Percentiles rank a stretch among this genome's conserved stretches.
phyloP scores from a whole-genome alignment of 192 early-diverging fungal species.

The Obelidium mucronatum region DNA sequence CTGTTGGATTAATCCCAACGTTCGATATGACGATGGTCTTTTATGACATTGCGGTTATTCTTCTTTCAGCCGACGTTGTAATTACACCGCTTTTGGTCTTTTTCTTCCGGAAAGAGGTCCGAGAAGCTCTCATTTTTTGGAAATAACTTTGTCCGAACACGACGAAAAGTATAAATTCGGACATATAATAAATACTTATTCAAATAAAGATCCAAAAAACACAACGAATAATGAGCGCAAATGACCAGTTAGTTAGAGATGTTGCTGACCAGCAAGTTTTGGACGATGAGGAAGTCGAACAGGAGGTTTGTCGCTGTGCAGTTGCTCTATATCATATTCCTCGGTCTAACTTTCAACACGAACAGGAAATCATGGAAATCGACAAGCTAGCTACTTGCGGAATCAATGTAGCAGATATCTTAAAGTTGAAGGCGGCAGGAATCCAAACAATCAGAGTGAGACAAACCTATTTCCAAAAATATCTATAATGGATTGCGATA shows the following conservation, averaged over 20 bases:
- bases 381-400: constrained; percentile 67
- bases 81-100: constrained; percentile 12
- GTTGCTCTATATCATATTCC: neutral
- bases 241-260: constrained; percentile 12
- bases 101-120: constrained; percentile 4
- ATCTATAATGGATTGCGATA: too few relatives aligned
- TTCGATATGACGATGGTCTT: neutral
- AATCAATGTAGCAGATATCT: constrained; percentile 79
- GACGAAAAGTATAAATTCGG: too few relatives aligned
- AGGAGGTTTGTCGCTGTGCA: neutral
- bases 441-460: constrained; percentile 76
- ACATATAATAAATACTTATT: too few relatives aligned
- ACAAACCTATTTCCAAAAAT: neutral
- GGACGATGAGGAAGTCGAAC: constrained; percentile 20
- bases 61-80: neutral
- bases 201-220: too few relatives aligned
- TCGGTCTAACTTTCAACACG: neutral
- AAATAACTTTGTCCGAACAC: too few relatives aligned
- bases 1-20: neutral
- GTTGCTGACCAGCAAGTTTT: neutral
- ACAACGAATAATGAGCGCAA: too few relatives aligned
- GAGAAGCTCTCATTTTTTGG: constrained; percentile 22
- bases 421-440: constrained; percentile 78
- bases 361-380: constrained; percentile 39
- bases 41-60: neutral